Evolutionary conservation across 257 asterid species (phyloP), one percentile per base, ranked within the genome.

Genomic region (Penstemon davidsonii): DNA sequence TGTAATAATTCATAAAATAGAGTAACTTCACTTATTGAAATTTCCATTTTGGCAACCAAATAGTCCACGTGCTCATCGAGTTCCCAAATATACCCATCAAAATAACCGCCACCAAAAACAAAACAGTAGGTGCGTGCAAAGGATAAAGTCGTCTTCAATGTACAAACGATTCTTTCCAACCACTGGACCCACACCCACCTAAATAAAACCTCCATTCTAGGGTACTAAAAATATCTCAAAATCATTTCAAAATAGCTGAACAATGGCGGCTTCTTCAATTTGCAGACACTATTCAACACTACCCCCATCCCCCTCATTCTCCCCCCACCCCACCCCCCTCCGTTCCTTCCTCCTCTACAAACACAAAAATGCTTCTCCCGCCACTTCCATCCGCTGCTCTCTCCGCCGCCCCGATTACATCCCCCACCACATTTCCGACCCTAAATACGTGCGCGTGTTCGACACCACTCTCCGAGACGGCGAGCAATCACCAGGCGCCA

Each of bases 391-490:
- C 62, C 81, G 89, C 75, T 88, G 91, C 85, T 82, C 89, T 6
- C 10, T 80, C 60, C 66, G 62, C 77, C 83, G 77, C 13, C 96
- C 99, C 6, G 87, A 82, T 4, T 93, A 90, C 79, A 75, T 69
- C 49, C 99, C 99, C 8, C 73, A 80, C 73, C 95, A 72, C 72
- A 90, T 90, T 44, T 68, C 90, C 37, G 99, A 90, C 84, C 89
- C 99, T 1, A 88, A 85, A 5, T 93, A 93, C 52, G 94, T 93
- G 12, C 94, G 99, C 36, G 80, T 93, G 5, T 93, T 90, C 68
- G 99, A 93, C 72, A 93, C 99, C 57, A 93, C 99, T 4, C 91
- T 90, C 78, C 95, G 99, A 13, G 99, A 93, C 72, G 99, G 99
- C 37, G 99, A 93, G 68, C 99, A 93, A 78, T 93, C 99, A 5